Percentiles rank a stretch among this genome's conserved stretches.
Evolutionary conservation across 1,284 basidiomycete species (phyloP).

Genomic region (Leccinum subspadiceum): DNA sequence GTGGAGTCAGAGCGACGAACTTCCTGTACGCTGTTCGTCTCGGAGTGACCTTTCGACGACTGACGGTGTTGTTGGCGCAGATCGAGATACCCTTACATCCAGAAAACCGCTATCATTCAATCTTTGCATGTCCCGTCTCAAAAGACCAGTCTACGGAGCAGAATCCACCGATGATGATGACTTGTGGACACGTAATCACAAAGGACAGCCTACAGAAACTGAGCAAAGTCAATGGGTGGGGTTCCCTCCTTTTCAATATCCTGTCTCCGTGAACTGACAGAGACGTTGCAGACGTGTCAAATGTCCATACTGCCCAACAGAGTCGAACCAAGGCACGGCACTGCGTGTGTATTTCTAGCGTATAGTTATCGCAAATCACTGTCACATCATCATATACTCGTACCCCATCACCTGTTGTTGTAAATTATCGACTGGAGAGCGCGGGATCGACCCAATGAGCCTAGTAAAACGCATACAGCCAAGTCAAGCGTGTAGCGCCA

Average conservation of each 20-base stretch:
- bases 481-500: not conserved
- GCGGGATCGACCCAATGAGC: conserved; percentile 32
- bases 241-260: conserved; percentile 32
- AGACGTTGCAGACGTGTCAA: conserved; percentile 64
- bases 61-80: conserved; percentile 41
- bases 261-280: conserved; percentile 5
- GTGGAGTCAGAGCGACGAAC: conserved; percentile 86
- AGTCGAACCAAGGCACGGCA: conserved; percentile 59
- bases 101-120: conserved; percentile 91
- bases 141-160: conserved; percentile 93
- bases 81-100: conserved; percentile 90
- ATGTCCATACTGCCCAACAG: conserved; percentile 87
- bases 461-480: conserved; percentile 9
- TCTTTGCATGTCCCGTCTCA: conserved; percentile 96
- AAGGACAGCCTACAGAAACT: conserved; percentile 86
- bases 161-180: conserved; percentile 98
- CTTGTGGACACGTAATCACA: conserved; percentile 92
- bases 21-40: conserved; percentile 59
- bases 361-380: not conserved
- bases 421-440: conserved; percentile 4
- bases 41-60: not conserved
- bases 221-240: conserved; percentile 80
- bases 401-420: conserved; percentile 8
- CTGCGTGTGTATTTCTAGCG: conserved; percentile 71
- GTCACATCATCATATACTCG: not conserved